Conservation (phyloP, 2,329 filamentous ascomycete species). For the Emmonsiellopsis sp. region DNA sequence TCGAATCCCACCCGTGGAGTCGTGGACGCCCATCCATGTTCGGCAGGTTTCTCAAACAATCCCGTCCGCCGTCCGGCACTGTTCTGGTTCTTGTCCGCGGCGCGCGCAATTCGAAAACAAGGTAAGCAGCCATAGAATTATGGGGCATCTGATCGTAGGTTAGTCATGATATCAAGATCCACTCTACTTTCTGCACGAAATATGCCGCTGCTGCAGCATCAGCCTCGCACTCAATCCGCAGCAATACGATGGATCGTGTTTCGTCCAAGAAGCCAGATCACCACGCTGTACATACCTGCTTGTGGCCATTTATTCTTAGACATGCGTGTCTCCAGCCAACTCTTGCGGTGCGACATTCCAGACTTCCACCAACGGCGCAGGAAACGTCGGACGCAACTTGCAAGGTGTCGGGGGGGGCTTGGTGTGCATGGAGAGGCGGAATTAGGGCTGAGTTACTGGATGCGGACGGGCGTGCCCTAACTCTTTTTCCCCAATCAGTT, state of each 20-base stretch:
- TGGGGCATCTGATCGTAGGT: neutral
- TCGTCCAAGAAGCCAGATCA: neutral
- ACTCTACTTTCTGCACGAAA: neutral
- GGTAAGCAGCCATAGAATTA: neutral
- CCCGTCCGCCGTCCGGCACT: too few relatives aligned
- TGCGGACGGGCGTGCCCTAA: too few relatives aligned
- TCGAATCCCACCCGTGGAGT: neutral
- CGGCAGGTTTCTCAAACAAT: too few relatives aligned
- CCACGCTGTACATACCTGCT: neutral
- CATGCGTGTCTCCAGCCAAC: neutral
- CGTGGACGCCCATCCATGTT: too few relatives aligned
- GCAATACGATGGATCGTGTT: neutral
- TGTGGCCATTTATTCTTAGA: neutral
- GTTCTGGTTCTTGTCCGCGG: too few relatives aligned
- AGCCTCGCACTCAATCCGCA: neutral
- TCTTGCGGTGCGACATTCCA: neutral
- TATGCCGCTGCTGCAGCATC: neutral
- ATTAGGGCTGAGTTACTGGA: too few relatives aligned
- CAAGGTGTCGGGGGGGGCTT: neutral
- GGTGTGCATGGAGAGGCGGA: neutral
- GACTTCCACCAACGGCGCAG: neutral
- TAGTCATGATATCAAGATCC: neutral
- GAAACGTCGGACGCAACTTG: neutral
- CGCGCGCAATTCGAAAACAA: neutral
- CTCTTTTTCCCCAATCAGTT: too few relatives aligned